A percentile compares a stretch with the other conserved stretches of the same genome.
Evolutionary conservation across 2,329 filamentous ascomycete species (phyloP).

Genomic region (Penicillium polonicum): DNA sequence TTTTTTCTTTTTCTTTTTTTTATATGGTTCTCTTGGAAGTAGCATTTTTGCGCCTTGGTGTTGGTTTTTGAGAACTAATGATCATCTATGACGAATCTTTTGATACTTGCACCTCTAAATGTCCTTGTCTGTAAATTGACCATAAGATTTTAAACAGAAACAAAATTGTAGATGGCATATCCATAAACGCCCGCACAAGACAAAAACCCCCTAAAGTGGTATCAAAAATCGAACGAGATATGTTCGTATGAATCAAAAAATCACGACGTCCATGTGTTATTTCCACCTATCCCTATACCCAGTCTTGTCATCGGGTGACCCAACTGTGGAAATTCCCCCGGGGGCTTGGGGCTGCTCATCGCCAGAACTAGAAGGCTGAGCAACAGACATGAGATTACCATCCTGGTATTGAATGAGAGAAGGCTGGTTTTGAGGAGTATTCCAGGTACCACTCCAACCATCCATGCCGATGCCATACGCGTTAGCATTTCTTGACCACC

Average conservation of each 20-base stretch:
- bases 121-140: not conserved
- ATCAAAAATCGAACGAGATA: not conserved
- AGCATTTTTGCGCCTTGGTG: constrained; percentile 25
- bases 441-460: constrained; percentile 53
- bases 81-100: constrained; percentile 23
- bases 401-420: constrained; percentile 12
- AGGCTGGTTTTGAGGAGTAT: constrained; percentile 17
- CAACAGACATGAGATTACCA: constrained; percentile 1
- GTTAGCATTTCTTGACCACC: constrained; percentile 63
- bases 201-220: not conserved
- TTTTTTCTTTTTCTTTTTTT: constrained; percentile 10
- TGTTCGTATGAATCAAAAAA: not conserved
- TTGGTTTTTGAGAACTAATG: constrained; percentile 25
- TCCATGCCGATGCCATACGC: constrained; percentile 62
- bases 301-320: not conserved
- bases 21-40: constrained; percentile 14
- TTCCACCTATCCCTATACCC: constrained; percentile 17
- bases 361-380: not conserved
- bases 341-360: constrained; percentile 3
- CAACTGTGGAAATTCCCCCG: constrained; percentile 1
- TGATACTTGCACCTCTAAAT: not conserved
- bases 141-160: not conserved
- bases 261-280: not conserved
- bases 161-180: not conserved
- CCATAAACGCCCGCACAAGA: not conserved